A percentile compares a stretch with the other conserved stretches of the same genome.
Conservation (phyloP, 257 asterid species). For the Nicotiana obtusifolia region DNA sequence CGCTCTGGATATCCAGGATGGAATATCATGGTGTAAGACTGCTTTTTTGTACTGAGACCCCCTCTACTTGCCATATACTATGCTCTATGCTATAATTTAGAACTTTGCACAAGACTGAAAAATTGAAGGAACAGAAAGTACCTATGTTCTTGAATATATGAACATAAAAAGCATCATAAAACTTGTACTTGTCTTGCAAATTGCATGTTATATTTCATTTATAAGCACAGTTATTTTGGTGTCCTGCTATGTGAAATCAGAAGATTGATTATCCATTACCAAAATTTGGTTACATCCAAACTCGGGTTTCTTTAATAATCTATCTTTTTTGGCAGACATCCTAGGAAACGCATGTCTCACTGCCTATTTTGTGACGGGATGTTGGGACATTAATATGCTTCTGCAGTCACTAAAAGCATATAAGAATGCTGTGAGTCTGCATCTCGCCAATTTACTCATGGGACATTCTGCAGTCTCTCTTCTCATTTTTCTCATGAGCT, state of each 20-base stretch:
- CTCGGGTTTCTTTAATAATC: background rate
- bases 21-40: conserved; percentile 83
- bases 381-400: conserved; percentile 72
- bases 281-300: background rate
- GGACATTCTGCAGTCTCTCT: background rate
- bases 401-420: conserved; percentile 74
- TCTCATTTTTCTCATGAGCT: background rate
- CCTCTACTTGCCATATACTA: background rate
- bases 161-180: background rate
- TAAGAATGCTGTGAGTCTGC: conserved; percentile 76
- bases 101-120: background rate
- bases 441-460: background rate
- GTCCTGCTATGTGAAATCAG: too few relatives aligned
- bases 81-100: background rate
- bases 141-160: background rate
- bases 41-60: too few relatives aligned
- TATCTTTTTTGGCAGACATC: conserved; percentile 43
- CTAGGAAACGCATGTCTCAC: conserved; percentile 83
- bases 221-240: too few relatives aligned
- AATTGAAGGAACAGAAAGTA: background rate
- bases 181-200: background rate
- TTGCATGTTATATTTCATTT: background rate
- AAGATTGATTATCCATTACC: too few relatives aligned
- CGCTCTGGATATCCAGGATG: conserved; percentile 81
- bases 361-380: conserved; percentile 72